A percentile compares a stretch with the other conserved stretches of the same genome.
These are phyloP conservation scores for Usnea hakonensis DNA, from an alignment of 495 filamentous ascomycete species.

Conservation along the genomic window DNA sequence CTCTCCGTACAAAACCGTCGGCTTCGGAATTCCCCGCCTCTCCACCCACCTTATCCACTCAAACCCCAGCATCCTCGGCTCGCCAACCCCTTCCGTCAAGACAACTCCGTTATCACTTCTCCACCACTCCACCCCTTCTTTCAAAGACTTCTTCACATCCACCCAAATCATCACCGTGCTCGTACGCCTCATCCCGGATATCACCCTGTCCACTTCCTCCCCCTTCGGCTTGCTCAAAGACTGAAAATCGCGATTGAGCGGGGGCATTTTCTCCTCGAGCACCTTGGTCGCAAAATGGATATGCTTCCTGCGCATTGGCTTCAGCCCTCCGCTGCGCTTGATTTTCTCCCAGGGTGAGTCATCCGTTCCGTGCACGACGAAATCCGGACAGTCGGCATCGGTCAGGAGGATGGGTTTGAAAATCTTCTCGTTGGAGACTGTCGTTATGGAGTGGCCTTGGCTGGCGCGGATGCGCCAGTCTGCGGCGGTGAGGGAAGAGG, in stretches of 20 bases:
- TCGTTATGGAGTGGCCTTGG: conserved; percentile 69
- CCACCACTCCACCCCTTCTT: conserved; percentile 70
- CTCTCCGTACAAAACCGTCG: neutral
- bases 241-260: conserved; percentile 21
- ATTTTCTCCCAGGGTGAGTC: conserved; percentile 68
- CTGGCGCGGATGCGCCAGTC: conserved; percentile 87
- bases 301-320: conserved; percentile 72
- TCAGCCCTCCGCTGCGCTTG: conserved; percentile 62
- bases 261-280: conserved; percentile 34
- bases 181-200: conserved; percentile 78
- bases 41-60: conserved; percentile 46
- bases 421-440: conserved; percentile 58
- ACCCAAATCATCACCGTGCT: conserved; percentile 68
- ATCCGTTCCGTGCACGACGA: conserved; percentile 82
- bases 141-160: conserved; percentile 59
- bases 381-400: conserved; percentile 24
- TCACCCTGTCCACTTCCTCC: conserved; percentile 40
- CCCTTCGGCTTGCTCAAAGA: conserved; percentile 1
- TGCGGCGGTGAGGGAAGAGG: conserved; percentile 38
- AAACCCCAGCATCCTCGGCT: conserved; percentile 43
- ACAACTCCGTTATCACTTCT: conserved; percentile 76
- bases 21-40: conserved; percentile 32
- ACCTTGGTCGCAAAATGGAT: conserved; percentile 76
- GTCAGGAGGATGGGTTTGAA: conserved; percentile 55
- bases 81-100: conserved; percentile 37